These are phyloP conservation scores for Microbotryum silenes-acaulis DNA, from an alignment of 1,284 basidiomycete species.

Conservation along the genomic window DNA sequence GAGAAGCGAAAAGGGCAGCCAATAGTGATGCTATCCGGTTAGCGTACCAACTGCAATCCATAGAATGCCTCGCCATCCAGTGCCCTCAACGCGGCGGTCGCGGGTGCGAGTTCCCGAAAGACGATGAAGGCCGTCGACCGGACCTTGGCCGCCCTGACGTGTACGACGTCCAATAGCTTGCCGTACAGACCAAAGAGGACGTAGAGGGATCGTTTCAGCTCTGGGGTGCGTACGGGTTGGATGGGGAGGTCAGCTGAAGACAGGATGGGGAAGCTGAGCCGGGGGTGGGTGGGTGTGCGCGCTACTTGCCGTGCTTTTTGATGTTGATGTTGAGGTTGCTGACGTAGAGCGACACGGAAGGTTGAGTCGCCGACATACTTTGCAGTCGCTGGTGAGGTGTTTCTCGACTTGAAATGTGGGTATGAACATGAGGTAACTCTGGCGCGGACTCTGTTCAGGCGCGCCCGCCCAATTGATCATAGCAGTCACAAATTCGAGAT, in stretches of 20 bases:
- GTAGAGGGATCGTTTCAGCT: conserved; percentile 74
- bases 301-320: conserved; percentile 62
- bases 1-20: neutral
- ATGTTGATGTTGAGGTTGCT: conserved; percentile 91
- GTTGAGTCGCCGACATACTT: conserved; percentile 36
- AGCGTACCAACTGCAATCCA: conserved; percentile 74
- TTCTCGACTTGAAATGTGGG: too few relatives aligned
- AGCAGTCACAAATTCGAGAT: too few relatives aligned
- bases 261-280: neutral
- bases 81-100: conserved; percentile 82
- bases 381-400: neutral
- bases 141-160: conserved; percentile 79
- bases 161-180: conserved; percentile 85
- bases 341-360: conserved; percentile 85
- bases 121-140: conserved; percentile 95
- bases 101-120: conserved; percentile 77
- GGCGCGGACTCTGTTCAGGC: too few relatives aligned
- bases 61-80: conserved; percentile 90
- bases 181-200: conserved; percentile 90
- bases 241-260: neutral
- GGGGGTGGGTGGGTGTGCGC: conserved; percentile 3
- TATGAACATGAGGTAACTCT: too few relatives aligned
- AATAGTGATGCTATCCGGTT: neutral
- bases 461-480: too few relatives aligned
- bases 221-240: conserved; percentile 37